Evolutionary conservation across 139 green algal species (phyloP).

Genomic region (Pseudopediastrum boryanum): DNA sequence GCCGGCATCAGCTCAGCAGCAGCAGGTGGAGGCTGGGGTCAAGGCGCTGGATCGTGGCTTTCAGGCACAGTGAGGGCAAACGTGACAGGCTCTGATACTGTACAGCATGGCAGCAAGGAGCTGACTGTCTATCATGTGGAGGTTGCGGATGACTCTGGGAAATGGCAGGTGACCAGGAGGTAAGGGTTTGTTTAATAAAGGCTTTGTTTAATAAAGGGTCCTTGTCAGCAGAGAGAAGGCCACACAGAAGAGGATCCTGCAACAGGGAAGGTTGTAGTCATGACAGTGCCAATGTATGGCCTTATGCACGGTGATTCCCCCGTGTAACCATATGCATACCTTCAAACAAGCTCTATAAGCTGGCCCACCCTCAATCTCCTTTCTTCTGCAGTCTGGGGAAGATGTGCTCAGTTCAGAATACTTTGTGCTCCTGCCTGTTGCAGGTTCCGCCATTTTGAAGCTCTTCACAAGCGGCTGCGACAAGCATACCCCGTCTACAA

Average conservation of each 20-base stretch:
- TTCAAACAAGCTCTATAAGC: not conserved
- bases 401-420: not conserved
- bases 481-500: not conserved
- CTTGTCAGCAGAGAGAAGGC: not conserved
- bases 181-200: not conserved
- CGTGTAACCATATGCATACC: not conserved
- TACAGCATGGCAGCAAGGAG: slow-evolving; percentile 25
- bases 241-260: not conserved
- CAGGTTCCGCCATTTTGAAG: slow-evolving; percentile 77
- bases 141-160: not conserved
- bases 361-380: not conserved
- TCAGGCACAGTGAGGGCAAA: not conserved
- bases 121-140: slow-evolving; percentile 19
- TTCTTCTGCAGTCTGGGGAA: not conserved
- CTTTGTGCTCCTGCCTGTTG: not conserved
- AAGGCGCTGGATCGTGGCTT: not conserved
- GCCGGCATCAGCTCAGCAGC: not conserved
- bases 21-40: not conserved
- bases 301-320: not conserved
- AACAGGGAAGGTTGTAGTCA: no score
- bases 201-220: not conserved
- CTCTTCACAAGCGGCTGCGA: slow-evolving; percentile 64
- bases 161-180: slow-evolving; percentile 23
- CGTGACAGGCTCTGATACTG: slow-evolving; percentile 3
- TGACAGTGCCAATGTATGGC: no score